Percentiles rank a stretch among this genome's conserved stretches.
Evolutionary conservation across 352 stramenopile genomes (phyloP).

Genomic region (Globisporangium cystogenes): DNA sequence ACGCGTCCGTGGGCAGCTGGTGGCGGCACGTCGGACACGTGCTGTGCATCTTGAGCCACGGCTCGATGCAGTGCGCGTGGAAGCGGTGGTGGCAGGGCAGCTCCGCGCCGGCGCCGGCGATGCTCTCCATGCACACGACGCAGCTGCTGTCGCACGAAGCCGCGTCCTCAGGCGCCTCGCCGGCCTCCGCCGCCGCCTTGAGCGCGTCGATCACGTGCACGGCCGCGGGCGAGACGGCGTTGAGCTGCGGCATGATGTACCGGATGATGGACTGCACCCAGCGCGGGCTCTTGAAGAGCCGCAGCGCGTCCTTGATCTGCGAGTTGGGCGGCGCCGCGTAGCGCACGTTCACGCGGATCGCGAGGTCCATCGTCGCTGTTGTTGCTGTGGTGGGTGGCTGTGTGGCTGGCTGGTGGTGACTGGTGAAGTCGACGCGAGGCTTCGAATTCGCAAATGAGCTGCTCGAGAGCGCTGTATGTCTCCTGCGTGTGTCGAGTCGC

Average conservation of each 20-base stretch:
- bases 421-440: not conserved
- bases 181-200: slow-evolving; percentile 27
- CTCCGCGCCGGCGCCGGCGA: slow-evolving; percentile 48
- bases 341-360: slow-evolving; percentile 85
- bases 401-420: not conserved
- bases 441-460: slow-evolving; percentile 9
- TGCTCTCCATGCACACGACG: slow-evolving; percentile 81
- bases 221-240: slow-evolving; percentile 71
- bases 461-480: not conserved
- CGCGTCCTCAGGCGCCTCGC: slow-evolving; percentile 24
- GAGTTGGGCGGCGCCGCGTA: slow-evolving; percentile 81
- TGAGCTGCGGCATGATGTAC: slow-evolving; percentile 87
- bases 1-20: slow-evolving; percentile 73
- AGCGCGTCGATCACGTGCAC: slow-evolving; percentile 55
- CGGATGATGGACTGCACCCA: slow-evolving; percentile 90
- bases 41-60: slow-evolving; percentile 84
- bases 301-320: slow-evolving; percentile 83
- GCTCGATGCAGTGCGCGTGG: slow-evolving; percentile 74
- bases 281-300: slow-evolving; percentile 84
- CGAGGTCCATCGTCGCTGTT: slow-evolving; percentile 82
- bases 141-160: slow-evolving; percentile 27
- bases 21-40: slow-evolving; percentile 80
- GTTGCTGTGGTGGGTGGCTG: not conserved
- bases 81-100: slow-evolving; percentile 80
- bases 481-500: not conserved